Evolutionary conservation across 1,139 yeast species (phyloP), one percentile per base, ranked within the genome.

Genomic region (Pichia kudriavzevii): DNA sequence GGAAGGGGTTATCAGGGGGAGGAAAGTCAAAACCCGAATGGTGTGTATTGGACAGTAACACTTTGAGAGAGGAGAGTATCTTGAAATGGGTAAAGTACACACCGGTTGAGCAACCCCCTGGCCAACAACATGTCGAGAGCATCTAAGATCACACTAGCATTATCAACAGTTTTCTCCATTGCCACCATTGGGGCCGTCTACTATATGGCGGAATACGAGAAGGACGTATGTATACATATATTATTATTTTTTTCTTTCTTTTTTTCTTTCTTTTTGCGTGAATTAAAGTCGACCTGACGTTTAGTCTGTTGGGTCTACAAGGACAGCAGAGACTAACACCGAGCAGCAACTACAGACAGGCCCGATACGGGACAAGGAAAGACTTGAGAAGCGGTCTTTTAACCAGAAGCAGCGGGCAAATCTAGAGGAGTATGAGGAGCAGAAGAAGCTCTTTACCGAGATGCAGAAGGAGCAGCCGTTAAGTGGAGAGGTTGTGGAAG

Each of bases 351-450:
- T 58, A 17, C 57, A 56, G 46, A 48, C 41, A 24, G 62, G 62
- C 1, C 62, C 62, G 7, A 48, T 57, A 13, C 57, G 56, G 33
- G 62, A 58, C 33, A 56, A 56, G 4, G 53, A 42, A 19, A 49
- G 62, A 33, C 32, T 56, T 6, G 49, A 49, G 19, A 47, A 42
- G 31, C 44, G 57, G 28, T 56, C 56, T 8, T 36, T 53, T 51
- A 53, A 64, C 44, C 43, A 61, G 41, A 63, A 64, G 47, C 73
- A 69, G 45, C 52, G 53, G 44, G 72, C 72, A 36, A 82, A 91
- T 51, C 70, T 73, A 36, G 63, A 69, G 31, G 96, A 87, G 48
- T 93, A 87, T 56, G 77, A 72, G 42, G 69, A 76, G 42, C 96
- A 87, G 56, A 72, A 73, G 53, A 70, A 71, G 49, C 69, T 85